These are phyloP conservation scores for Arthrobotrys pseudoclavata DNA, from an alignment of 2,329 filamentous ascomycete species.

Conservation along the genomic window DNA sequence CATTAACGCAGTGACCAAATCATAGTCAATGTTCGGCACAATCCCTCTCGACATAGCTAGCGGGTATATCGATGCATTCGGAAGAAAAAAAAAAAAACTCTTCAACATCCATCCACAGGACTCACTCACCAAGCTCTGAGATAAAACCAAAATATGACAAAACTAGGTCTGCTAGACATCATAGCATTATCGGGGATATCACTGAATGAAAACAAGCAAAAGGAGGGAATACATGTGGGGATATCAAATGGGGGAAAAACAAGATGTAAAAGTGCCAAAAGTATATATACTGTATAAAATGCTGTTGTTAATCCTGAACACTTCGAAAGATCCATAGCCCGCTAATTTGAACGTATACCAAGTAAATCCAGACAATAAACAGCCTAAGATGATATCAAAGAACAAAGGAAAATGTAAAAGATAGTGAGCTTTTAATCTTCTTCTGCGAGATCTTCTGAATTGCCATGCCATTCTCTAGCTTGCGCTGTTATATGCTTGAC, in stretches of 20 bases:
- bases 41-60: neutral
- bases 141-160: constrained; percentile 24
- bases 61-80: constrained; percentile 20
- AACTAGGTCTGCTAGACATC: constrained; percentile 42
- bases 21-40: neutral
- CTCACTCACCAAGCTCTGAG: constrained; percentile 14
- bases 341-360: constrained; percentile 61
- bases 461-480: constrained; percentile 90
- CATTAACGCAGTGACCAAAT: constrained; percentile 18
- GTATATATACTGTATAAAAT: constrained; percentile 50
- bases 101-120: constrained; percentile 44
- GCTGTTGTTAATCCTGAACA: constrained; percentile 56
- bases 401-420: constrained; percentile 51
- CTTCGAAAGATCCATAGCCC: constrained; percentile 60
- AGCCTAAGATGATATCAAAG: constrained; percentile 40
- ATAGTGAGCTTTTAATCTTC: constrained; percentile 61
- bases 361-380: constrained; percentile 52
- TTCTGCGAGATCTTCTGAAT: constrained; percentile 63
- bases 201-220: constrained; percentile 48
- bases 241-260: constrained; percentile 48
- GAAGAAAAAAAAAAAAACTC: constrained; percentile 36
- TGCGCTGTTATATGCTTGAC: constrained; percentile 84
- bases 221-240: constrained; percentile 50
- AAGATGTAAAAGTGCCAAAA: constrained; percentile 41
- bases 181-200: constrained; percentile 56